A percentile compares a stretch with the other conserved stretches of the same genome.
Evolutionary conservation across 2,329 filamentous ascomycete genomes (phyloP).

Genomic region (Chaetoscypha palmicola): DNA sequence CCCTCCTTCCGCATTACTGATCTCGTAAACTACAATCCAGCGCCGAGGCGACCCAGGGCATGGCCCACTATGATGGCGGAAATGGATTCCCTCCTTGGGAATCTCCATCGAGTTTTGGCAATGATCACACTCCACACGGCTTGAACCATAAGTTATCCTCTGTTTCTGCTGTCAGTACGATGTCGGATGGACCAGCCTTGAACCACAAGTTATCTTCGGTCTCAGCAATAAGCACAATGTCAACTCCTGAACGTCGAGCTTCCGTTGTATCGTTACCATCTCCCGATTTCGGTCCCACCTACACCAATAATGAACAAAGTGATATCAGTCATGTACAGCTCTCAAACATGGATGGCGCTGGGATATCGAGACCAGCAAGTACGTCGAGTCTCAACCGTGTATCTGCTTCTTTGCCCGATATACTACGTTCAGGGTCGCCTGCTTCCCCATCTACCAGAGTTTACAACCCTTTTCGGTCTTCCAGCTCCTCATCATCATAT

Average conservation of each 20-base stretch:
- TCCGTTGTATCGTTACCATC: conserved; percentile 20
- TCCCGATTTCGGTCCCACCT: conserved; percentile 7
- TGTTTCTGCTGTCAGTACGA: conserved; percentile 6
- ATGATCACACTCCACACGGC: conserved; percentile 1
- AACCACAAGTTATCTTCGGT: conserved; percentile 15
- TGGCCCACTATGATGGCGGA: conserved; percentile 20
- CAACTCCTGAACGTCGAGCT: conserved; percentile 10
- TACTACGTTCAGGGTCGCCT: conserved; percentile 18
- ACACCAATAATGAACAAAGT: conserved; percentile 18
- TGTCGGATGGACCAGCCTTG: conserved; percentile 8
- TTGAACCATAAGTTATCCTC: conserved; percentile 6
- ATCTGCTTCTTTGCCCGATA: conserved; percentile 12
- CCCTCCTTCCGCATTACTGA: not conserved
- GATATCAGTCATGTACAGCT: conserved; percentile 25
- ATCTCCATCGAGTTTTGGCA: conserved; percentile 5
- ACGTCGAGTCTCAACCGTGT: conserved; percentile 9
- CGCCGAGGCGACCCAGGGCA: conserved; percentile 5
- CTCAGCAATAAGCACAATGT: conserved; percentile 17
- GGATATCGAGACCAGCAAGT: conserved; percentile 7
- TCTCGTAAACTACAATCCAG: not conserved
- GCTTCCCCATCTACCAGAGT: conserved; percentile 11
- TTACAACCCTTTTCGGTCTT: conserved; percentile 18
- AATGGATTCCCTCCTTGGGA: conserved; percentile 18
- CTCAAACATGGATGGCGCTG: conserved; percentile 11
- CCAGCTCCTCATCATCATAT: conserved; percentile 15